Percentiles rank a stretch among this genome's conserved stretches.
Evolutionary conservation across 2,329 filamentous ascomycete species (phyloP).

Genomic region (Colletotrichum chrysophilum): DNA sequence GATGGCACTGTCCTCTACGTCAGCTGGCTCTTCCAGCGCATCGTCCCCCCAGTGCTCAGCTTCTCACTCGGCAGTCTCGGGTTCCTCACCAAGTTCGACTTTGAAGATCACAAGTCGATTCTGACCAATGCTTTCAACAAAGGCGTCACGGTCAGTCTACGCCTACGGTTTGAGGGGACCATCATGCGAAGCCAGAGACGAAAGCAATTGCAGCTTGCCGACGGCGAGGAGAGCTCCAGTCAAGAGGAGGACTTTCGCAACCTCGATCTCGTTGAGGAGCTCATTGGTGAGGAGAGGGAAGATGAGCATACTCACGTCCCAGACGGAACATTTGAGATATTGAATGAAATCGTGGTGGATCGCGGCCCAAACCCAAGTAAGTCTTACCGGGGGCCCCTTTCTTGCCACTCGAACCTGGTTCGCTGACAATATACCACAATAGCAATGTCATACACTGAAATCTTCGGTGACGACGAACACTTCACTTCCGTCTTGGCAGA

Average conservation of each 20-base stretch:
- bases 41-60: constrained; percentile 91
- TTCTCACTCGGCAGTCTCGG: constrained; percentile 92
- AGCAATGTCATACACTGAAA: constrained; percentile 91
- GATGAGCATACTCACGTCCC: constrained; percentile 86
- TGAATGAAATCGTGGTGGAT: constrained; percentile 97
- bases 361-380: constrained; percentile 89
- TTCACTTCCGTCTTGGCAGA: constrained; percentile 94
- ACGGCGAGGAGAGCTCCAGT: constrained; percentile 25
- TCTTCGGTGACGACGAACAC: constrained; percentile 94
- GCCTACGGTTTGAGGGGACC: constrained; percentile 90
- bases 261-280: constrained; percentile 83
- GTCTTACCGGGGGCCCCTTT: constrained; percentile 32
- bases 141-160: constrained; percentile 86
- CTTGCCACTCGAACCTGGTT: neutral
- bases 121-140: constrained; percentile 76
- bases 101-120: constrained; percentile 72
- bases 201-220: constrained; percentile 34
- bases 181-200: constrained; percentile 79
- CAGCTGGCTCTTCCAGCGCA: constrained; percentile 94
- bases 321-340: constrained; percentile 84
- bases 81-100: constrained; percentile 97
- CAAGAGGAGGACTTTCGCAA: constrained; percentile 42
- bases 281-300: constrained; percentile 85
- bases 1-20: constrained; percentile 98
- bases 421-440: neutral